Conservation (phyloP, 805 yeast genomes). For the Metschnikowia anglica region DNA sequence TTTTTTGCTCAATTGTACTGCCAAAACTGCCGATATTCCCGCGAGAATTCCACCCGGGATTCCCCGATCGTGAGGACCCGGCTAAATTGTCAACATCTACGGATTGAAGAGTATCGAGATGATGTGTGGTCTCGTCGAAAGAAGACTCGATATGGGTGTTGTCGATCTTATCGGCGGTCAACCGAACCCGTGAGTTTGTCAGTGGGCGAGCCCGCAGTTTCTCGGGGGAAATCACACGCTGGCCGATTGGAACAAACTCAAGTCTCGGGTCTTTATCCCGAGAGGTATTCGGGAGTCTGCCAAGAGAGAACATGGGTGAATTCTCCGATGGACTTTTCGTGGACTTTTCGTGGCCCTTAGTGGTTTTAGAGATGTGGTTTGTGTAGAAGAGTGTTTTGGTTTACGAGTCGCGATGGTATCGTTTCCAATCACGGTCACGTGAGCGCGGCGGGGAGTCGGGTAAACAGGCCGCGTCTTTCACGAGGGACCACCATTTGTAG, state of each 20-base stretch:
- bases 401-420: too few species aligned
- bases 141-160: slow-evolving; percentile 15
- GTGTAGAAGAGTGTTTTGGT: not conserved
- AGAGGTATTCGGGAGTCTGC: slow-evolving; percentile 19
- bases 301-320: slow-evolving; percentile 20
- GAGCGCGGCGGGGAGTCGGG: too few species aligned
- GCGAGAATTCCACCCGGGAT: slow-evolving; percentile 10
- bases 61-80: slow-evolving; percentile 3
- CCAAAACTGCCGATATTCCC: slow-evolving; percentile 1
- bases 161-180: slow-evolving; percentile 11
- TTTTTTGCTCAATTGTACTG: not conserved
- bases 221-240: slow-evolving; percentile 13
- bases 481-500: too few species aligned
- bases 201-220: not conserved
- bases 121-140: slow-evolving; percentile 15
- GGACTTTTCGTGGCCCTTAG: not conserved
- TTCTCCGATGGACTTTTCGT: not conserved
- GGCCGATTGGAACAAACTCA: slow-evolving; percentile 31
- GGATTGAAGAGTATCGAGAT: slow-evolving; percentile 8
- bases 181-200: slow-evolving; percentile 4
- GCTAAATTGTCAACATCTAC: not conserved
- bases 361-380: not conserved
- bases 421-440: too few species aligned
- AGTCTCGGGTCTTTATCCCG: slow-evolving; percentile 19
- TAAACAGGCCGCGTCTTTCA: too few species aligned